Percentiles rank a stretch among this genome's conserved stretches.
These are phyloP conservation scores for Liriodendron chinense DNA, from an alignment of 164 flowering plant genomes.

Conservation along the genomic window DNA sequence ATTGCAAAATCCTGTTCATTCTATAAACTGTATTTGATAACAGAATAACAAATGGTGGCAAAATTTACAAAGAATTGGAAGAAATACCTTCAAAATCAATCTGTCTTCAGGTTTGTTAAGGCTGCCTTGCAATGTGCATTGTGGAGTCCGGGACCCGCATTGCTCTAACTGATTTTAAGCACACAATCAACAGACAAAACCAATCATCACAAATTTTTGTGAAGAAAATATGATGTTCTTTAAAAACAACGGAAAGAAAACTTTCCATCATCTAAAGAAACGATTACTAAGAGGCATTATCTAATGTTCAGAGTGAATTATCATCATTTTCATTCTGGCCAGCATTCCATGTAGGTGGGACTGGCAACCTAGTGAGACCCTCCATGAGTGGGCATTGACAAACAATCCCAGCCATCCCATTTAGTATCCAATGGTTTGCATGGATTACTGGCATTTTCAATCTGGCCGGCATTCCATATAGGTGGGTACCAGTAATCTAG, in stretches of 20 bases:
- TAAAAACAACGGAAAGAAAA: background rate
- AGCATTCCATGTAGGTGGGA: background rate
- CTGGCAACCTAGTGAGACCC: too few species aligned
- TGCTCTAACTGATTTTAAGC: conserved; percentile 55
- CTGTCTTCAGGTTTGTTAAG: conserved; percentile 56
- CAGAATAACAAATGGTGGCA: background rate
- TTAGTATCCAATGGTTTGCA: too few species aligned
- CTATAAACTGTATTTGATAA: background rate
- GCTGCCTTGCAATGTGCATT: conserved; percentile 74
- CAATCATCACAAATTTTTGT: background rate
- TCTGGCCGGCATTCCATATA: too few species aligned
- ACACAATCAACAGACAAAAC: conserved; percentile 3
- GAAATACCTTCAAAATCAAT: conserved; percentile 41
- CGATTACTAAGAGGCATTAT: too few species aligned
- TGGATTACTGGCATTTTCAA: too few species aligned
- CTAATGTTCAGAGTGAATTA: background rate
- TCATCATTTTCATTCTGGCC: background rate
- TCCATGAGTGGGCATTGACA: too few species aligned
- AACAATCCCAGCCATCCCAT: too few species aligned
- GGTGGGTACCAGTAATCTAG: too few species aligned
- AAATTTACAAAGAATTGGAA: background rate
- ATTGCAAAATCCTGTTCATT: too few species aligned
- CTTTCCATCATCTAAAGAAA: background rate
- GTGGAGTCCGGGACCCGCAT: conserved; percentile 59
- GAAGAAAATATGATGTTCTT: background rate